Conservation (phyloP, 1,284 basidiomycete genomes). For the Omphalotus olearius region DNA sequence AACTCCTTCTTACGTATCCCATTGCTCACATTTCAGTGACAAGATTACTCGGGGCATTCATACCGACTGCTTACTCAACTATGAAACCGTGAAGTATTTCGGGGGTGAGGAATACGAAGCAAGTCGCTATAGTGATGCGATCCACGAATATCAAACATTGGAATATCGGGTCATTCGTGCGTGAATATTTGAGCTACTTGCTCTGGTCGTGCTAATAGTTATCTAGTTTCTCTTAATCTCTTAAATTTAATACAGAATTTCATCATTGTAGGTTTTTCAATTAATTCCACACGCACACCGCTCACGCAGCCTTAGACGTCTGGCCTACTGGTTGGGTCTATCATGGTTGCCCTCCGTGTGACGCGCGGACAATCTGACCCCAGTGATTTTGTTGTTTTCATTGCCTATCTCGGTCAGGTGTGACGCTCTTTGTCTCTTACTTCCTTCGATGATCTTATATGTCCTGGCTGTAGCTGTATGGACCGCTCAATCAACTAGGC, state of each 20-base stretch:
- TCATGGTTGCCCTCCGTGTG: constrained; percentile 70
- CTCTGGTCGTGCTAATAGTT: constrained; percentile 4
- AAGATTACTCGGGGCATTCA: constrained; percentile 73
- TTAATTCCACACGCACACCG: not conserved
- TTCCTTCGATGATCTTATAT: constrained; percentile 10
- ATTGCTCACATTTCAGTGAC: not conserved
- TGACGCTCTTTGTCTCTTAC: constrained; percentile 18
- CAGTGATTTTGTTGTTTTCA: constrained; percentile 72
- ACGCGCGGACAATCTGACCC: constrained; percentile 43
- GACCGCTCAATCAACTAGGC: constrained; percentile 69
- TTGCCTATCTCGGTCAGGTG: constrained; percentile 77
- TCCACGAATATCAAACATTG: constrained; percentile 71
- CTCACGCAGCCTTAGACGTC: constrained; percentile 41
- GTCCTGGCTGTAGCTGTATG: constrained; percentile 50
- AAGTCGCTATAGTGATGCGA: constrained; percentile 66
- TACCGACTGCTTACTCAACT: constrained; percentile 77
- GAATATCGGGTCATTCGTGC: constrained; percentile 75
- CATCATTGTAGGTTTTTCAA: constrained; percentile 54
- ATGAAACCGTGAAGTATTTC: constrained; percentile 86
- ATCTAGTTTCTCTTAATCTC: constrained; percentile 62
- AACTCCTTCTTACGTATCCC: not conserved
- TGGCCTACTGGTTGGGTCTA: constrained; percentile 74
- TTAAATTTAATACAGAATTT: constrained; percentile 77
- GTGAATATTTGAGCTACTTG: constrained; percentile 14
- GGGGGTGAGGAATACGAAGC: constrained; percentile 80